Base-by-base conservation (phyloP, 2,329 filamentous ascomycete species). In the Alternaria burnsii region DNA sequence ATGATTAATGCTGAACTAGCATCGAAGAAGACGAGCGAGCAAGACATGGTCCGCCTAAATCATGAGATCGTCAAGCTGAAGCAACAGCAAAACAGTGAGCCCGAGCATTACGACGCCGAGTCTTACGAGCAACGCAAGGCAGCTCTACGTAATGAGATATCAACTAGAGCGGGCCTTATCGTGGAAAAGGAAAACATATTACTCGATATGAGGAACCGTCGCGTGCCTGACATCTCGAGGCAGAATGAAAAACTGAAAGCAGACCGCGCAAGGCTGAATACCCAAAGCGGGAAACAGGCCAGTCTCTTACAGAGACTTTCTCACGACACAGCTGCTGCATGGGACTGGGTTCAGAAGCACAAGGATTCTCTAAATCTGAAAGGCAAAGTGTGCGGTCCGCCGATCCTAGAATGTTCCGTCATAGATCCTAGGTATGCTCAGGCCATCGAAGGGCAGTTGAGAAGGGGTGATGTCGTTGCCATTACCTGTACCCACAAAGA, bases 281-380 rank as follows among this genome's bases (percentile, higher is more conserved):
- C 72, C 5, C 77, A 80, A 43, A 79, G 84, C 16, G 66, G 76
- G 8, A 71, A 80, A n/a, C 77, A 65, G 22, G 76, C 82, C 24
- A 85, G 82, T 18, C 83, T 97, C 14, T 84, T 99, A 55, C 83
- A 82, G 53, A 83, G 75, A 6, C 16, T 85, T 0, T 90, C 89
- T 11, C 74, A 74, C 0, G 91, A 97, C 58, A 87, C 90, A 3
- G 85, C 86, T 11, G 82, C 75, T 66, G 93, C 89, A 2, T 97
- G 92, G 88, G 84, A 89, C 42, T 99, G 94, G 94, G 85, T 98
- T 52, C 86, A 92, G 72, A 77, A 87, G 3, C 88, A 99, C 74
- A 85, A 85, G 60, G 75, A 84, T 55, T 58, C 36, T 2, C 51
- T 78, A 1, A 78, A 85, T 50, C 95, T 97, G 65, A 86, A 91